phyloP scores from a whole-genome alignment of 164 flowering plant genomes.

The Aristolochia californica region DNA sequence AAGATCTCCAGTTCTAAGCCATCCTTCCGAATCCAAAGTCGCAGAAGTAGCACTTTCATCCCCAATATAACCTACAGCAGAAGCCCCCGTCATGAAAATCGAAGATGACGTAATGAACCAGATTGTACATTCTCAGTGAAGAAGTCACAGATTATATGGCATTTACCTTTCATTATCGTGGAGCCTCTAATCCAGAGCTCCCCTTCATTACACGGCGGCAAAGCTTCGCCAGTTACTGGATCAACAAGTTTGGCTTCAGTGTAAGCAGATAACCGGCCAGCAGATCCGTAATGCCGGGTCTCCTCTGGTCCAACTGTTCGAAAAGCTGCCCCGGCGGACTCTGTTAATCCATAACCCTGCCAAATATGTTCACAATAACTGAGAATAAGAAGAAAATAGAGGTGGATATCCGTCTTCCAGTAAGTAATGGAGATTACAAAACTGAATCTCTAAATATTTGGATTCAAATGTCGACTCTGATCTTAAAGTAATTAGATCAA shows the following conservation, averaged over 20 bases:
- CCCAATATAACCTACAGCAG: constrained; percentile 30
- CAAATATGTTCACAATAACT: neutral
- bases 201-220: constrained; percentile 37
- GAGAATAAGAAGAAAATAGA: neutral
- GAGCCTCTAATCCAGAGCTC: constrained; percentile 50
- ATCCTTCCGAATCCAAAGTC: constrained; percentile 31
- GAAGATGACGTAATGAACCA: neutral
- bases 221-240: constrained; percentile 23
- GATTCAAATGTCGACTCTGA: too few species aligned
- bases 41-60: constrained; percentile 30
- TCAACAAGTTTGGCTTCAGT: constrained; percentile 44
- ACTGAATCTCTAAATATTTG: too few species aligned
- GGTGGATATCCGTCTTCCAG: neutral
- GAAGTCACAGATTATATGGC: neutral
- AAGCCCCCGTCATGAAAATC: neutral
- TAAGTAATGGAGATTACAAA: neutral
- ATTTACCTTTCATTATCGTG: constrained; percentile 26
- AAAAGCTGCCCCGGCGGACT: constrained; percentile 19
- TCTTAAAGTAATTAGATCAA: too few species aligned
- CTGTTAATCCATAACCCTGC: constrained; percentile 63
- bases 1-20: constrained; percentile 62
- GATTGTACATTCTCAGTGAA: neutral
- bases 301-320: constrained; percentile 24
- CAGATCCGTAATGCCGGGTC: constrained; percentile 19
- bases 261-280: constrained; percentile 20